Base-by-base conservation (phyloP, 108 stramenopile species). In the Chaetoceros muelleri region DNA sequence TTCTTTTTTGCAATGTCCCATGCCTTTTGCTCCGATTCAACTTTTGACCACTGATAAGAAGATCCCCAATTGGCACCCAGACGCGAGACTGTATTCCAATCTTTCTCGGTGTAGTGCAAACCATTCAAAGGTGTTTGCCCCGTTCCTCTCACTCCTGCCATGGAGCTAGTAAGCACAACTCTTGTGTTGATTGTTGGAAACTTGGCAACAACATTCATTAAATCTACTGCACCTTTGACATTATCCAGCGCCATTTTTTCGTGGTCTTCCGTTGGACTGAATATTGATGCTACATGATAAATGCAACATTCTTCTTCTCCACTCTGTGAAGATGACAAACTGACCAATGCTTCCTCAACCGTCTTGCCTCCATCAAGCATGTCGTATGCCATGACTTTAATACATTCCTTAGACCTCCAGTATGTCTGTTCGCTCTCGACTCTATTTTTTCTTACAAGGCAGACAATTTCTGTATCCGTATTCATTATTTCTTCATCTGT, bases 1-100 rank as follows among this genome's bases (percentile, higher is more conserved):
- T 58, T 52, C 26, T 82, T 49, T 34, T 64, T 47, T 25, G 67
- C 46, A 24, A 84, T 28, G 40, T 80, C 79, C 73, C 68, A 61
- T 18, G 82, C 82, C 52, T 58, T 65, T 28, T 73, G 75, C 65
- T 90, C 89, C 7, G 82, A 82, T 55, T 84, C 72, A 46, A 76
- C 75, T 66, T 90, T 90, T 50, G 74, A 76, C 82, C 85, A 90
- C 57, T 90, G 89, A 56, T 90, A 90, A 55, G 77, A 78, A 18
- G 74, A 57, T 53, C 82, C 89, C 89, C 89, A 90, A 58, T 80
- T 82, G 2, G 24, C 61, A 10, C 70, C 78, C n/a, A 90, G 57
- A 44, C 80, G 64, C 27, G 76, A 79, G 1, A 77, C 20, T 3
- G 78, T 76, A 57, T 90, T 90, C 89, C 89, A 90, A 68, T 90